Evolutionary conservation across 2,329 filamentous ascomycete genomes (phyloP).

Genomic region (Verticillium longisporum): DNA sequence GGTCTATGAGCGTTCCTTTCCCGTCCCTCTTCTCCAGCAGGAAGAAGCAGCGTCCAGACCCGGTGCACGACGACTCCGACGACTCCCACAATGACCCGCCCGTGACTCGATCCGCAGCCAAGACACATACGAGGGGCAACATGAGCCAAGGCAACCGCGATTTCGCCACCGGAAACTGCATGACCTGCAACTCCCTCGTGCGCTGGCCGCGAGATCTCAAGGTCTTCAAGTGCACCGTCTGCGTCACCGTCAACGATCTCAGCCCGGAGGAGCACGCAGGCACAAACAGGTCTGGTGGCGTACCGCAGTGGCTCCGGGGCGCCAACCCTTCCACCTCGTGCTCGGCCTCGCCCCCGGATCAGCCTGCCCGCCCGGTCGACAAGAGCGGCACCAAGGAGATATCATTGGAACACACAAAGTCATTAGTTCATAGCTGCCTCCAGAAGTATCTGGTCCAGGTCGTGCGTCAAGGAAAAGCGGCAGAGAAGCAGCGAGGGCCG

Average conservation of each 20-base stretch:
- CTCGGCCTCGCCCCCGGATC: slow-evolving; percentile 8
- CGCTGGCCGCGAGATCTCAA: slow-evolving; percentile 69
- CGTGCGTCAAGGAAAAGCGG: slow-evolving; percentile 9
- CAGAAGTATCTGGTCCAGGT: slow-evolving; percentile 26
- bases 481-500: neutral
- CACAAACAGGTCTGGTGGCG: slow-evolving; percentile 4
- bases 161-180: slow-evolving; percentile 66
- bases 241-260: slow-evolving; percentile 78
- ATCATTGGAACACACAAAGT: slow-evolving; percentile 52
- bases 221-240: slow-evolving; percentile 77
- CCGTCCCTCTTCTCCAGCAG: slow-evolving; percentile 61
- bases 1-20: slow-evolving; percentile 77
- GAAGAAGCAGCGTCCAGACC: slow-evolving; percentile 48
- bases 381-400: slow-evolving; percentile 24
- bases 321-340: slow-evolving; percentile 2
- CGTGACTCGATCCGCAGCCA: slow-evolving; percentile 12
- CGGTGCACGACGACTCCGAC: slow-evolving; percentile 22
- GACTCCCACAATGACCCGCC: slow-evolving; percentile 15
- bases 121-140: slow-evolving; percentile 25
- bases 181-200: slow-evolving; percentile 77
- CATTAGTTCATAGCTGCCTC: slow-evolving; percentile 37
- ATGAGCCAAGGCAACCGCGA: slow-evolving; percentile 38
- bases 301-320: slow-evolving; percentile 10
- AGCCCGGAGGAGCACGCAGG: slow-evolving; percentile 2
- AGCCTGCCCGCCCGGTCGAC: slow-evolving; percentile 3